Conservation (phyloP, 768 basidiomycete species). For the Lepiota brunneoincarnata region DNA sequence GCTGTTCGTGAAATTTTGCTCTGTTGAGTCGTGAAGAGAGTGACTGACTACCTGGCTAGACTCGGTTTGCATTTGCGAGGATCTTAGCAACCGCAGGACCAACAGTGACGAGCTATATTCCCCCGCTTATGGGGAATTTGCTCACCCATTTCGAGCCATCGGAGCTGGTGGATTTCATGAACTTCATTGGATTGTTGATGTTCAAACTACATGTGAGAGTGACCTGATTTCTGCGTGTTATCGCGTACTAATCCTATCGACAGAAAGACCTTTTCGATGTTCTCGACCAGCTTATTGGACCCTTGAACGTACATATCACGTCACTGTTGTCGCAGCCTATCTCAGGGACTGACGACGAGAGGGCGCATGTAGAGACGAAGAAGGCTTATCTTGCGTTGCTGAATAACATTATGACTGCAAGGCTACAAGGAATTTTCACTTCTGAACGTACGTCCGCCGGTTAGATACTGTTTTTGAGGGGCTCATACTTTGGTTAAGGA, state of each 20-base stretch:
- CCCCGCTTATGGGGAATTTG: conserved; percentile 86
- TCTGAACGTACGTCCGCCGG: conserved; percentile 67
- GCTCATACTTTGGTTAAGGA: conserved; percentile 20
- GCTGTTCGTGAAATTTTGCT: conserved; percentile 57
- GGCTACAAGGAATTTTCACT: conserved; percentile 80
- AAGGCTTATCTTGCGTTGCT: conserved; percentile 85
- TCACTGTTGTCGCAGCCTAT: conserved; percentile 77
- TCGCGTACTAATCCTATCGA: conserved; percentile 2
- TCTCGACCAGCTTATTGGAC: conserved; percentile 85
- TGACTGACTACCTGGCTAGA: conserved; percentile 40
- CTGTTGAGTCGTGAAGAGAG: neutral
- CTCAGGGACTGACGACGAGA: conserved; percentile 82
- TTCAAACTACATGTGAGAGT: conserved; percentile 81
- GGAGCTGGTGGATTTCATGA: conserved; percentile 94
- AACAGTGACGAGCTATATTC: conserved; percentile 82
- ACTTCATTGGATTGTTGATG: conserved; percentile 87
- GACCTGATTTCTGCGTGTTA: conserved; percentile 9
- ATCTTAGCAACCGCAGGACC: conserved; percentile 89
- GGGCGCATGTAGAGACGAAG: conserved; percentile 78
- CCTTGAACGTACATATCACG: conserved; percentile 81
- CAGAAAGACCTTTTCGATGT: conserved; percentile 86
- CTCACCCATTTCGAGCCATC: conserved; percentile 88
- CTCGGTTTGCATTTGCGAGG: conserved; percentile 90
- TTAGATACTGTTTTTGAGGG: neutral
- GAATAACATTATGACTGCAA: conserved; percentile 76